phyloP scores from a whole-genome alignment of 1,139 yeast genomes.

The Insectozyma bohioensis region DNA sequence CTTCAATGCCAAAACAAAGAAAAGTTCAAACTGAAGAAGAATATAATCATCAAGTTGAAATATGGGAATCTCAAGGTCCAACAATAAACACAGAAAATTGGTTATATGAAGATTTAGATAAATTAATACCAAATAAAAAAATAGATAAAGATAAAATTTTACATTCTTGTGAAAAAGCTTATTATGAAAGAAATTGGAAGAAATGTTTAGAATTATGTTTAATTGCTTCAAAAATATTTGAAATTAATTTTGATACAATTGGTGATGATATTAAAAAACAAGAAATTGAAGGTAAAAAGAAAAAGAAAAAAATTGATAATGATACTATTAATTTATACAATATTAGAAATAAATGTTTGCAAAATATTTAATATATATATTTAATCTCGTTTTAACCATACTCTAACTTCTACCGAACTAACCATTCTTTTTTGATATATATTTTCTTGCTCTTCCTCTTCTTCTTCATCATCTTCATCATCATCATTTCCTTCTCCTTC shows the following conservation, averaged over 20 bases:
- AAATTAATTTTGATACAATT: conserved; percentile 26
- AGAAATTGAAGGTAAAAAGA: not conserved
- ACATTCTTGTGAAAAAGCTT: conserved; percentile 51
- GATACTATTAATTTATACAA: conserved; percentile 2
- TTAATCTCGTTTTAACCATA: conserved; percentile 38
- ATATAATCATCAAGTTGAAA: conserved; percentile 41
- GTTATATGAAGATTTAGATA: conserved; percentile 31
- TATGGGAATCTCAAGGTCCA: conserved; percentile 52
- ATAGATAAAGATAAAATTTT: conserved; percentile 35
- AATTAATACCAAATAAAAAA: conserved; percentile 29
- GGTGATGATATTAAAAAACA: not conserved
- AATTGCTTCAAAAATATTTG: conserved; percentile 30
- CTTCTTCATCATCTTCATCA: conserved; percentile 5
- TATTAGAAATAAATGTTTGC: conserved; percentile 1
- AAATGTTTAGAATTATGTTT: conserved; percentile 33
- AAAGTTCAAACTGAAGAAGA: conserved; percentile 62
- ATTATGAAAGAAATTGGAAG: conserved; percentile 44
- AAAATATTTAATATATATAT: not conserved
- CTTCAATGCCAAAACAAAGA: too few species aligned
- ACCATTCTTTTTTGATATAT: conserved; percentile 51
- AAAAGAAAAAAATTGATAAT: conserved; percentile 1
- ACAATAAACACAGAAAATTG: conserved; percentile 46
- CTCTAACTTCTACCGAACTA: conserved; percentile 57
- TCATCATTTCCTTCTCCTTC: conserved; percentile 38
- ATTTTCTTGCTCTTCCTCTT: conserved; percentile 21